Conservation (phyloP, 108 stramenopile species). For the Cyclostephanos invisitatus region DNA sequence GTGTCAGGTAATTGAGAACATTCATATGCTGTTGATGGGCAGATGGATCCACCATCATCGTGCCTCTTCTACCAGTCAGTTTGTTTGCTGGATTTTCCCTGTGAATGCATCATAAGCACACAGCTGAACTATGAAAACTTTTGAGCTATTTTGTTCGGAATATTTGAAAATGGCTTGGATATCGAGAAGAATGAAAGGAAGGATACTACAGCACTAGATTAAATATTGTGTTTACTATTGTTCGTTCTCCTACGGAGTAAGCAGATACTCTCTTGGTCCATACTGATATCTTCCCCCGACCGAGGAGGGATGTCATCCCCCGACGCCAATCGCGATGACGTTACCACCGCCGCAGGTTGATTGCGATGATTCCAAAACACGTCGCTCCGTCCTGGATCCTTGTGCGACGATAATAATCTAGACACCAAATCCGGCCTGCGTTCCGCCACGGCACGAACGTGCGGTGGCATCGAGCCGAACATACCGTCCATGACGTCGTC, state of each 20-base stretch:
- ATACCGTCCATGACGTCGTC: conserved; percentile 9
- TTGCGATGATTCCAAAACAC: no score
- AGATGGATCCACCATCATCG: no score
- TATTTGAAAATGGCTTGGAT: no score
- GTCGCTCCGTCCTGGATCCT: conserved; percentile 4
- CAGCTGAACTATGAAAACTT: no score
- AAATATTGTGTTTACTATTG: not conserved
- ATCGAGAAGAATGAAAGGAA: no score
- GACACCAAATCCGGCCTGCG: conserved; percentile 57
- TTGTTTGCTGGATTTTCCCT: no score
- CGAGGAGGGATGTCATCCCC: not conserved
- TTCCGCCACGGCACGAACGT: conserved; percentile 58
- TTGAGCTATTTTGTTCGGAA: no score
- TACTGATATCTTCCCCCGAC: not conserved
- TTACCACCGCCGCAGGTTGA: not conserved
- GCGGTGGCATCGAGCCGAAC: conserved; percentile 54
- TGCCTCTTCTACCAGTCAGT: no score
- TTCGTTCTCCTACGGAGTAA: conserved; percentile 16
- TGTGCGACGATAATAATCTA: conserved; percentile 27
- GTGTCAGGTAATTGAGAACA: no score
- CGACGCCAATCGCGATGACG: not conserved
- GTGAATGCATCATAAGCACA: no score
- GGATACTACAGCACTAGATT: no score
- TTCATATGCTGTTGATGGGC: no score
- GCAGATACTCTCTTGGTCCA: conserved; percentile 30